A percentile compares a stretch with the other conserved stretches of the same genome.
Evolutionary conservation across 352 stramenopile genomes (phyloP).

Genomic region (Pythium vanterpoolii): DNA sequence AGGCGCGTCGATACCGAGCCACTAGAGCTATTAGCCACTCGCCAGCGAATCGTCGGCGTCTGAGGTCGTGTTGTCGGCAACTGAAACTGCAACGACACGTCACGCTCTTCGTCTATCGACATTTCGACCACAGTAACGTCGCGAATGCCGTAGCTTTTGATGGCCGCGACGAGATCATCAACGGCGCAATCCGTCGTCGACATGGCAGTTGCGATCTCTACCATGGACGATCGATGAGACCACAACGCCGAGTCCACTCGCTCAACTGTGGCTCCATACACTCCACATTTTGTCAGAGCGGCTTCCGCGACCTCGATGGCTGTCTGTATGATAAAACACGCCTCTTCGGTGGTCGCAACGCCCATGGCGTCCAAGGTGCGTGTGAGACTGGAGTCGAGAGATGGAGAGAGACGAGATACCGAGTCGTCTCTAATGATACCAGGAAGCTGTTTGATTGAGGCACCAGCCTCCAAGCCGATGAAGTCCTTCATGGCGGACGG

Average conservation of each 20-base stretch:
- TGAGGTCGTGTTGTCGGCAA: not conserved
- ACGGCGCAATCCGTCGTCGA: not conserved
- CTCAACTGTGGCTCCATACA: not conserved
- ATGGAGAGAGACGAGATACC: not conserved
- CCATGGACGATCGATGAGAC: not conserved
- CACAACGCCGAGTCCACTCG: slow-evolving; percentile 12
- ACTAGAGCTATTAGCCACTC: not conserved
- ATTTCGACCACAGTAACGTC: not conserved
- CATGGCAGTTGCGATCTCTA: slow-evolving; percentile 13
- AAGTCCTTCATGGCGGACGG: not conserved
- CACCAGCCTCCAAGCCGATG: not conserved
- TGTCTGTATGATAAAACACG: slow-evolving; percentile 1
- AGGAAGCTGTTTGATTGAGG: slow-evolving; percentile 5
- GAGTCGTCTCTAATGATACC: not conserved
- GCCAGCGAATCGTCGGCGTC: slow-evolving; percentile 12
- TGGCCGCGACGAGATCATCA: not conserved
- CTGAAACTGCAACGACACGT: slow-evolving; percentile 7
- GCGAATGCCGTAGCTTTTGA: not conserved
- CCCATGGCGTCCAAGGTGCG: slow-evolving; percentile 7
- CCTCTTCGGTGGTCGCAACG: slow-evolving; percentile 8
- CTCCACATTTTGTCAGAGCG: slow-evolving; percentile 3
- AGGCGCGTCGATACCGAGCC: not conserved
- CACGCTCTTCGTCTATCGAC: not conserved
- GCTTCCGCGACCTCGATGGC: slow-evolving; percentile 1
- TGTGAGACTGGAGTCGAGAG: slow-evolving; percentile 3